phyloP scores from a whole-genome alignment of 352 stramenopile genomes.

The Pythium periplocum region DNA sequence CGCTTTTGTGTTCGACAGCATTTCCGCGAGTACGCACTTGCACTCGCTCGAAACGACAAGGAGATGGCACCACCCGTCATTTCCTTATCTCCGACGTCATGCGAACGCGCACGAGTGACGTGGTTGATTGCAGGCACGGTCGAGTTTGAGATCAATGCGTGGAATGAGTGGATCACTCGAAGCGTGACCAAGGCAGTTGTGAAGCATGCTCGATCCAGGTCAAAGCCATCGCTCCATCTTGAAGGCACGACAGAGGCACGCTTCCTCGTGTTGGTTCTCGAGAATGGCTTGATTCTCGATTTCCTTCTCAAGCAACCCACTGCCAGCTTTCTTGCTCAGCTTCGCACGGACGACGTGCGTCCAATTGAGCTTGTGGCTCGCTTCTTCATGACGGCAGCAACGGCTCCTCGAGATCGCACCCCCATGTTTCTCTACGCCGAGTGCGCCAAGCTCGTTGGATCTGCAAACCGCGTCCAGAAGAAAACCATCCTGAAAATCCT shows the following conservation, averaged over 20 bases:
- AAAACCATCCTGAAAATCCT: conserved; percentile 47
- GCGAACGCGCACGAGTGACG: conserved; percentile 30
- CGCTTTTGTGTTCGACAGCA: conserved; percentile 20
- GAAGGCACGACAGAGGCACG: conserved; percentile 43
- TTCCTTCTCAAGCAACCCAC: conserved; percentile 16
- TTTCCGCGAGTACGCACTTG: conserved; percentile 22
- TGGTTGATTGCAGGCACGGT: conserved; percentile 55
- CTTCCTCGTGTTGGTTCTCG: conserved; percentile 66
- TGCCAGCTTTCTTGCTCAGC: conserved; percentile 13
- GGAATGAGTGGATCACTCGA: conserved; percentile 59
- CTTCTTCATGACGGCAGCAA: conserved; percentile 39
- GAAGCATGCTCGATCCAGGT: conserved; percentile 1
- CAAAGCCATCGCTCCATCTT: conserved; percentile 16
- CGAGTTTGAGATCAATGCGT: conserved; percentile 52
- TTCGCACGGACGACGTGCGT: conserved; percentile 12
- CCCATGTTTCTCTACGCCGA: conserved; percentile 64
- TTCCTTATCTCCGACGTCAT: not conserved
- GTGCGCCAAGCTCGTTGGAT: conserved; percentile 50
- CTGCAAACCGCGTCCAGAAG: conserved; percentile 34
- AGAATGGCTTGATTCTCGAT: conserved; percentile 30
- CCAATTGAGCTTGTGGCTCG: conserved; percentile 33
- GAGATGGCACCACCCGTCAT: conserved; percentile 3
- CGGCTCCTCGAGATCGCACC: conserved; percentile 7
- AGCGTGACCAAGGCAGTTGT: conserved; percentile 27
- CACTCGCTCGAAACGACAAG: conserved; percentile 1